phyloP scores from a whole-genome alignment of 345 rosid genomes.

The Mallotus nudiflorus region DNA sequence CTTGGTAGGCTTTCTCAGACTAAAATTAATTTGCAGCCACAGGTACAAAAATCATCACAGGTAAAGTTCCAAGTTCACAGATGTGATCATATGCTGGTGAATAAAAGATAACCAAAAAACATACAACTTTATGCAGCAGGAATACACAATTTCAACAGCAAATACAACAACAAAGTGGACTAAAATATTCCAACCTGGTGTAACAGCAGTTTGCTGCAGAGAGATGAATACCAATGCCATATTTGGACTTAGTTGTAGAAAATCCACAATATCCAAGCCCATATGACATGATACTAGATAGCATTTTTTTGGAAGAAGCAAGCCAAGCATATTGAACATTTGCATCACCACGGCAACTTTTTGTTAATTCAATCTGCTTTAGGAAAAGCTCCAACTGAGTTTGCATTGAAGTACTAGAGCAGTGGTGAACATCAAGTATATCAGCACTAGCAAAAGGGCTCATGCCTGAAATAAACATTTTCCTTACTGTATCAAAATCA shows the following conservation, averaged over 20 bases:
- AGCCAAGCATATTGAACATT: constrained; percentile 91
- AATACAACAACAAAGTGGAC: background rate
- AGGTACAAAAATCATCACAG: background rate
- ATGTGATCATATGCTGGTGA: background rate
- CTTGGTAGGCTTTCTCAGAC: background rate
- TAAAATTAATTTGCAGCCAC: background rate
- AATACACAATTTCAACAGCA: background rate
- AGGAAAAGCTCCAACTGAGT: constrained; percentile 67
- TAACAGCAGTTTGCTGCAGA: constrained; percentile 51
- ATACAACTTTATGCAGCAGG: background rate
- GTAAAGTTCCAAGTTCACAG: background rate
- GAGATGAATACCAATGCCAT: constrained; percentile 83
- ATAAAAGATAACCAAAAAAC: background rate
- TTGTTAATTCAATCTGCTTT: constrained; percentile 71
- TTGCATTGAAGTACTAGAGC: constrained; percentile 42
- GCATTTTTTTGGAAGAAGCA: constrained; percentile 52
- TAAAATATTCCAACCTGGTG: constrained; percentile 53
- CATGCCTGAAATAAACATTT: constrained; percentile 57
- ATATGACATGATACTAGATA: constrained; percentile 43
- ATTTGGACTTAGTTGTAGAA: constrained; percentile 46
- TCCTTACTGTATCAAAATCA: constrained; percentile 45
- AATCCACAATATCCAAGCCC: constrained; percentile 74
- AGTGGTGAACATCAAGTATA: constrained; percentile 43
- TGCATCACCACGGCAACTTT: constrained; percentile 72
- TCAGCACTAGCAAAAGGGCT: constrained; percentile 42